Evolutionary conservation across 495 filamentous ascomycete genomes (phyloP), one percentile per base, ranked within the genome.

Genomic region (Oidiodendron maius): DNA sequence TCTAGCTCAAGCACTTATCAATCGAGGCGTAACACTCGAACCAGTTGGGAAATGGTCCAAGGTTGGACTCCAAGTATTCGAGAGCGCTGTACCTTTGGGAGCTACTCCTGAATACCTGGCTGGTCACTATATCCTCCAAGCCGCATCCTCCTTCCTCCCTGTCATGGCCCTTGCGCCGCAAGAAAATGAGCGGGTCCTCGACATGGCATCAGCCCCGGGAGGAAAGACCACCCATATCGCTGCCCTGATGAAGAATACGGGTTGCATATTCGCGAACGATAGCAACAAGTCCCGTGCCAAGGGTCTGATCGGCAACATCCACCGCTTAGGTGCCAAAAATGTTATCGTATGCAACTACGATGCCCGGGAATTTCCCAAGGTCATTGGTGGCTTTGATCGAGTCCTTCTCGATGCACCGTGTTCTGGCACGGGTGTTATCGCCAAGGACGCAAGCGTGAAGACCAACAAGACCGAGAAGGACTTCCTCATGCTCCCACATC

Each of bases 41-140:
- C 93, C 93, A 10, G 87, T 98, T 1, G 93, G 93, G 32, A 98
- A 98, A 63, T 98, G 93, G 93, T 93, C 87, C 28, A 98, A 98
- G 67, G 87, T 97, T 55, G 93, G 93, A 35, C 76, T 98, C 9
- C 93, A 98, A 64, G 78, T 98, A 23, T 98, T 97, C 67, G 94
- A 97, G 60, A 86, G 84, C 39, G 82, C 82, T 45, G 94, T 97
- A 0, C 93, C 93, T 2, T 78, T 96, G n/a, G 94, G 91, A 71
- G 94, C 94, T 18, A 98, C 94, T 0, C 94, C 93, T 1, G 94
- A 98, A 62, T 97, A 97, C 66, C 76, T 98, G 9, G 90, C 94
- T 1, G 93, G 93, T 18, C 88, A 97, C 62, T 98, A 98, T 71
- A 97, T 98, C 58, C 76, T 97, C 12, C 94, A 97, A 72, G 93